A percentile compares a stretch with the other conserved stretches of the same genome.
Conservation (phyloP, 1,139 yeast genomes). For the Geotrichum citri-aurantii region DNA sequence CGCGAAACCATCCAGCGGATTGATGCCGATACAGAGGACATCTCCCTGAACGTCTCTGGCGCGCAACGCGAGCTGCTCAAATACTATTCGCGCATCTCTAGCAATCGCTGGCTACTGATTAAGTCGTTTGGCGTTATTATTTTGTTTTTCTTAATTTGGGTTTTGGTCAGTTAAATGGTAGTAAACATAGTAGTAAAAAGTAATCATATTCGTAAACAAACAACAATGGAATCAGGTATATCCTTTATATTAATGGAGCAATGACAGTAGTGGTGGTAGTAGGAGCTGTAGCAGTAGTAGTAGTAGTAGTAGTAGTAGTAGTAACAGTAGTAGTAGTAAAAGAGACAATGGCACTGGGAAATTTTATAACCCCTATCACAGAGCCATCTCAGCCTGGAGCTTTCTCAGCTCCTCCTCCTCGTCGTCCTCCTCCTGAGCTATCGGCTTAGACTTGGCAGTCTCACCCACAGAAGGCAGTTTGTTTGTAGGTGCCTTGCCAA, state of each 20-base stretch:
- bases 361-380: slow-evolving; percentile 37
- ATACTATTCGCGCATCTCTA: slow-evolving; percentile 81
- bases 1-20: slow-evolving; percentile 94
- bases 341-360: not conserved
- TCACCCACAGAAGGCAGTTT: slow-evolving; percentile 34
- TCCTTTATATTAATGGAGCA: slow-evolving; percentile 14
- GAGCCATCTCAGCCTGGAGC: slow-evolving; percentile 92
- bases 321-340: not conserved
- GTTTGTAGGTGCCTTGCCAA: slow-evolving; percentile 40
- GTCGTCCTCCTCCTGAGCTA: slow-evolving; percentile 62
- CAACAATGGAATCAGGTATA: slow-evolving; percentile 7
- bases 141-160: slow-evolving; percentile 32
- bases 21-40: slow-evolving; percentile 92
- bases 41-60: slow-evolving; percentile 78
- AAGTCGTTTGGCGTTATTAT: slow-evolving; percentile 86
- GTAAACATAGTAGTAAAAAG: slow-evolving; percentile 1
- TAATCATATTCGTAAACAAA: slow-evolving; percentile 6
- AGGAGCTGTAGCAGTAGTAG: not conserved
- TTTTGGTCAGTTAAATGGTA: slow-evolving; percentile 26
- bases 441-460: slow-evolving; percentile 10
- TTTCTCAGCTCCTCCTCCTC: slow-evolving; percentile 89
- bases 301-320: not conserved
- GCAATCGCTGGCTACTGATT: slow-evolving; percentile 86
- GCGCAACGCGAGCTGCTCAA: slow-evolving; percentile 92
- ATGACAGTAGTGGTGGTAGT: not conserved